phyloP scores from a whole-genome alignment of 179 eudicot species.

The Corrigiola litoralis region DNA sequence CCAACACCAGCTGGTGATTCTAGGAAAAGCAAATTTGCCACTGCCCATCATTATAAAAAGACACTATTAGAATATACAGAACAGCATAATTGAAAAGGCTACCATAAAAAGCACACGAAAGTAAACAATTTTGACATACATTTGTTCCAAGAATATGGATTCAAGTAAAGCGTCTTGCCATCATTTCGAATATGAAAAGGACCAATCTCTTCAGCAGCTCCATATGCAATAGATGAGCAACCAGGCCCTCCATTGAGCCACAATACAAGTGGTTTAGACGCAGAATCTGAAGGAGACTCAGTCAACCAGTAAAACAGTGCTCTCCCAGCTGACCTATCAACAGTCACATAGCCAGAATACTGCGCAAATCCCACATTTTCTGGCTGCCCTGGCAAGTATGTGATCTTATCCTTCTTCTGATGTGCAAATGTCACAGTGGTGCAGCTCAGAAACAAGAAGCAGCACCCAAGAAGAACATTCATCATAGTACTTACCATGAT shows the following conservation, averaged over 20 bases:
- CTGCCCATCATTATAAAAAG: constrained; percentile 33
- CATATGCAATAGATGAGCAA: constrained; percentile 96
- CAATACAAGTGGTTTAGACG: constrained; percentile 68
- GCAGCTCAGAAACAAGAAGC: constrained; percentile 24
- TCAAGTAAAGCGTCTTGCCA: constrained; percentile 66
- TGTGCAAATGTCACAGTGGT: constrained; percentile 35
- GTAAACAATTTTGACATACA: constrained; percentile 34
- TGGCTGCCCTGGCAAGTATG: constrained; percentile 78
- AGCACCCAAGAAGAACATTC: constrained; percentile 25
- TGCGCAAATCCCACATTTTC: constrained; percentile 56
- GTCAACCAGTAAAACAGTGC: constrained; percentile 88
- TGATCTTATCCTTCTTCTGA: constrained; percentile 63
- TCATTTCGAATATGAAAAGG: constrained; percentile 73
- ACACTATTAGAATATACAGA: neutral
- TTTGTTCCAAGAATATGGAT: constrained; percentile 84
- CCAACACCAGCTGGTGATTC: constrained; percentile 99
- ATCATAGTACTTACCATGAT: constrained; percentile 33
- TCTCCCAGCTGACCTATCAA: constrained; percentile 61
- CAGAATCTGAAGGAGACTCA: constrained; percentile 55
- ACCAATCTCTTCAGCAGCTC: constrained; percentile 93
- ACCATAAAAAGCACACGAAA: neutral
- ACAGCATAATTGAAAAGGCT: neutral
- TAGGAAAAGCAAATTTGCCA: constrained; percentile 92
- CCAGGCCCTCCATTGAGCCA: constrained; percentile 99
- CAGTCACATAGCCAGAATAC: constrained; percentile 86